phyloP scores from a whole-genome alignment of 345 rosid species.

The Lepidium sativum region DNA sequence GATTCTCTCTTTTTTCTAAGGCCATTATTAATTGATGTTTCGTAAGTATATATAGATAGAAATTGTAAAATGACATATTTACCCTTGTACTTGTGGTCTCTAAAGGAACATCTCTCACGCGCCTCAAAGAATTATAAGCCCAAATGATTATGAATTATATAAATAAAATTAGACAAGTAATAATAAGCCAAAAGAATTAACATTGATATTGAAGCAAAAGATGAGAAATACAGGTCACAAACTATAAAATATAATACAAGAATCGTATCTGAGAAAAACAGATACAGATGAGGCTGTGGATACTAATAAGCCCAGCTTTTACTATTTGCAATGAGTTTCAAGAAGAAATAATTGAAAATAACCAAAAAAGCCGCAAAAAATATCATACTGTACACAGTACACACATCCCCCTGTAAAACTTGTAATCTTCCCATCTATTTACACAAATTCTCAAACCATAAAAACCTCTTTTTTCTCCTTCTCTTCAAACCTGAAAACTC shows the following conservation, averaged over 20 bases:
- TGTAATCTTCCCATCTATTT: slow-evolving; percentile 23
- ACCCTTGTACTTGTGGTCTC: background rate
- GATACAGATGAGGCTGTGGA: slow-evolving; percentile 25
- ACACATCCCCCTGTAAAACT: slow-evolving; percentile 23
- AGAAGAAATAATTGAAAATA: background rate
- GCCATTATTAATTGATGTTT: slow-evolving; percentile 3
- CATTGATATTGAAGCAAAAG: slow-evolving; percentile 10
- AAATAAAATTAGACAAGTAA: too few species aligned
- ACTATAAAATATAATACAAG: slow-evolving; percentile 21
- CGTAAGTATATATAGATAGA: slow-evolving; percentile 6
- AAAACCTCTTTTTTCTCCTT: slow-evolving; percentile 9
- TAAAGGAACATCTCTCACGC: background rate
- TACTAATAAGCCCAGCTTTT: slow-evolving; percentile 16
- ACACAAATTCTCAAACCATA: slow-evolving; percentile 28
- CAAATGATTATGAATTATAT: background rate
- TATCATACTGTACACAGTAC: slow-evolving; percentile 28
- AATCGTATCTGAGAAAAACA: slow-evolving; percentile 22
- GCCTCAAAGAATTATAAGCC: background rate
- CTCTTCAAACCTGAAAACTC: slow-evolving; percentile 19
- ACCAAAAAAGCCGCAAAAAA: slow-evolving; percentile 9
- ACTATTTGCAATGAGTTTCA: slow-evolving; percentile 25
- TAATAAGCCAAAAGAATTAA: background rate
- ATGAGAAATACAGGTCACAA: slow-evolving; percentile 21
- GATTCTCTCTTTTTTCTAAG: slow-evolving; percentile 14
- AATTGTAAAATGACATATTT: background rate